These are phyloP conservation scores for Heterotrichella gracilis DNA, from an alignment of 352 stramenopile species.

Conservation along the genomic window DNA sequence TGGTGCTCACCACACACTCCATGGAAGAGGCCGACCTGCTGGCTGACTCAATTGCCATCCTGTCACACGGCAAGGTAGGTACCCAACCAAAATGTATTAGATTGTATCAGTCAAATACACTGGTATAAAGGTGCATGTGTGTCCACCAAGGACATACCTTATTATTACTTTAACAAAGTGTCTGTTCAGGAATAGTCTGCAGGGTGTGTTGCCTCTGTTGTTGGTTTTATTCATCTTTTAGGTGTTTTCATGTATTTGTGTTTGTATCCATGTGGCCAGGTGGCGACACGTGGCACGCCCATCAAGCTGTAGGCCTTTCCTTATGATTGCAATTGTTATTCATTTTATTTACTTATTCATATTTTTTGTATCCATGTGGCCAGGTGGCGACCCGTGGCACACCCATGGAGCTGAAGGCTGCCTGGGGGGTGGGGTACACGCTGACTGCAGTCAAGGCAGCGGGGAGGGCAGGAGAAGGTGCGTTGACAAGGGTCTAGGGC, in stretches of 20 bases:
- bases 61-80: slow-evolving; percentile 31
- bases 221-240: no score
- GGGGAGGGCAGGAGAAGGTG: background rate
- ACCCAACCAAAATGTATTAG: background rate
- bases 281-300: slow-evolving; percentile 31
- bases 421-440: slow-evolving; percentile 20
- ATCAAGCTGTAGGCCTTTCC: slow-evolving; percentile 22
- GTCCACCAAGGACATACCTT: no score
- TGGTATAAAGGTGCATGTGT: background rate
- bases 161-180: no score
- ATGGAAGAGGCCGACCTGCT: slow-evolving; percentile 59
- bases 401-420: slow-evolving; percentile 19
- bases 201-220: no score
- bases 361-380: no score
- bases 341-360: no score
- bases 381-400: slow-evolving; percentile 32
- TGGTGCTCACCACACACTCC: slow-evolving; percentile 53
- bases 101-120: background rate
- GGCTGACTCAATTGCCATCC: slow-evolving; percentile 46
- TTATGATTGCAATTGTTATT: no score
- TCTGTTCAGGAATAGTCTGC: no score
- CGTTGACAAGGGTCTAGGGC: background rate
- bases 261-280: no score
- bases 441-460: slow-evolving; percentile 16
- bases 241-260: no score